Base-by-base conservation (phyloP, 73 alveolate species). In the Paramecium sonneborni region DNA sequence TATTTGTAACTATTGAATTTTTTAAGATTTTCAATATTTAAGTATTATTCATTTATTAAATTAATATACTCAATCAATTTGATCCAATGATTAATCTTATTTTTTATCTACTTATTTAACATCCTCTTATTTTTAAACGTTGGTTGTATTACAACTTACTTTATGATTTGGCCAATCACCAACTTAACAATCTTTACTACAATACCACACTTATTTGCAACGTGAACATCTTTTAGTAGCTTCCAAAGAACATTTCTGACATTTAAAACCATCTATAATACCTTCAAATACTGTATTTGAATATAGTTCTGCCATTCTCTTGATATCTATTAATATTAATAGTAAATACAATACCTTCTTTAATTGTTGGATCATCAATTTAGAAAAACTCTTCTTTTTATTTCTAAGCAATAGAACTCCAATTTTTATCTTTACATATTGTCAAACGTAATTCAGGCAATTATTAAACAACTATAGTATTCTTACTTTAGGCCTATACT, bases 121-220 rank as follows among this genome's bases (percentile, higher is more conserved):
- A 21, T 52, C 68, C 68, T 52, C 68, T 18, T 52, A 52, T 18
- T 1, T 52, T 52, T n/a, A 5, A n/a, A 30, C 23, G 5, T 5
- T 18, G 32, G 2, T 52, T 52, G 32, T 52, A n/a, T 94, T 96
- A 39, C 99, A 98, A 21, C 94, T 85, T 18, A 93, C 74, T 93
- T 98, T 98, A 92, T 98, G 99, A 10, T 89, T 96, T 92, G 96
- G 96, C 99, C 99, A 98, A 76, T 96, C 97, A 85, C 95, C 94
- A 37, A 95, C 95, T 90, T 98, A 97, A 88, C 99, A 98, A 62
- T 98, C 99, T 88, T 98, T 97, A 44, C 98, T 85, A 72, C 99
- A 98, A 92, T 97, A 98, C 99, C 99, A 97, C 57, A 96, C 96
- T 85, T 96, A 93, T 94, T 97, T 97, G 91, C 99, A 98, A 88